Base-by-base conservation (phyloP, 1,139 yeast species). In the Geotrichum australiense region DNA sequence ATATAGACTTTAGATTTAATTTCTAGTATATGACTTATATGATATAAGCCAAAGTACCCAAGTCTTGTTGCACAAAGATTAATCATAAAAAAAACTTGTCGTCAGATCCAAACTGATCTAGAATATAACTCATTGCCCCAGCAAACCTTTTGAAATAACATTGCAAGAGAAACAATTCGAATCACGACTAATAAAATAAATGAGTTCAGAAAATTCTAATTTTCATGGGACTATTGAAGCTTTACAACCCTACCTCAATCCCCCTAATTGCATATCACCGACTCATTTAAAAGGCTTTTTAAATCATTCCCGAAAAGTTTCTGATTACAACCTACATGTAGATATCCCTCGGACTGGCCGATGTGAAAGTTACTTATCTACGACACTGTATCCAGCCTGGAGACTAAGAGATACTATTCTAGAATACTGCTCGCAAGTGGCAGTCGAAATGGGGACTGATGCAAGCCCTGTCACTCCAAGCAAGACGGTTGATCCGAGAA, bases 331-430 rank as follows among this genome's bases (percentile, higher is more conserved):
- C 19, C 40, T 54, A 5, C 49, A 49, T 16, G 51, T 53, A 7
- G 48, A 46, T 15, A 27, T 54, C 23, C 58, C 58, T 5, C 43
- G 58, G 19, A 47, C 54, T 3, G 56, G 53, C 8, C 47, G 57
- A 2, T 61, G 64, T 36, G 50, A 52, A 2, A 54, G 52, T 22
- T 54, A 52, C 34, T 42, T 61, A 3, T 36, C 50, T 6, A 30
- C 45, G 1, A 47, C 48, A 8, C 47, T 62, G 15, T 62, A 58
- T 35, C 63, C 61, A 4, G 61, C 57, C 18, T 62, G 66, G 64
- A 41, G 45, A 12, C 48, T 52, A 4, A 47, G 66, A 12, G 66
- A 62, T 42, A 47, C 50, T 5, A 44, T 60, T 7, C 35, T 62
- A 11, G 53, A 50, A 10, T 59, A 53, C 39, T 62, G 66, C 41